phyloP scores from a whole-genome alignment of 192 early-diverging fungal species.

The Funneliformis geosporum region DNA sequence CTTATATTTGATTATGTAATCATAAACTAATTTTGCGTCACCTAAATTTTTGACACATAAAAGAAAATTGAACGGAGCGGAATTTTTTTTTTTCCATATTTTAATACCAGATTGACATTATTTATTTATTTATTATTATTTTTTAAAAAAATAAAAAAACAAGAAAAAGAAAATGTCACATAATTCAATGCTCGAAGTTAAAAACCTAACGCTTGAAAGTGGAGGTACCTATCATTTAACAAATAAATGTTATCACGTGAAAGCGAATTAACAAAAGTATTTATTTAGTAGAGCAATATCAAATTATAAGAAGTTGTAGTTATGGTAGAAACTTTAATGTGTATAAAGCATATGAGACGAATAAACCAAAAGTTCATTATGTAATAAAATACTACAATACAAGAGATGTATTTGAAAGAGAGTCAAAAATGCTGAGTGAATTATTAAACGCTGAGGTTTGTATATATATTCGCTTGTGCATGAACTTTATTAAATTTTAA shows the following conservation, averaged over 20 bases:
- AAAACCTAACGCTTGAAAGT: too few species aligned
- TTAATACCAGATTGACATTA: too few species aligned
- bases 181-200: too few species aligned
- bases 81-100: too few species aligned
- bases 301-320: neutral
- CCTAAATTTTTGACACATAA: too few species aligned
- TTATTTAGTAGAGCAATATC: neutral
- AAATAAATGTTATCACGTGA: neutral
- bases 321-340: slow-evolving; percentile 5
- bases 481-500: neutral
- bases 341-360: neutral
- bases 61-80: too few species aligned
- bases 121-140: too few species aligned
- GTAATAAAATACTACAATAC: neutral
- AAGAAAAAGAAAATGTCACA: too few species aligned
- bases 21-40: too few species aligned
- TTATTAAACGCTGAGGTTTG: neutral
- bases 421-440: neutral
- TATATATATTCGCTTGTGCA: neutral
- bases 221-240: too few species aligned
- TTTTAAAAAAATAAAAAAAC: too few species aligned
- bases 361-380: neutral
- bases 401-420: neutral
- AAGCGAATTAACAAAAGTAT: neutral
- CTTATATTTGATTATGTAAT: too few species aligned